Percentiles rank a stretch among this genome's conserved stretches.
These are phyloP conservation scores for Bacidia rubella DNA, from an alignment of 495 filamentous ascomycete genomes.

Conservation along the genomic window DNA sequence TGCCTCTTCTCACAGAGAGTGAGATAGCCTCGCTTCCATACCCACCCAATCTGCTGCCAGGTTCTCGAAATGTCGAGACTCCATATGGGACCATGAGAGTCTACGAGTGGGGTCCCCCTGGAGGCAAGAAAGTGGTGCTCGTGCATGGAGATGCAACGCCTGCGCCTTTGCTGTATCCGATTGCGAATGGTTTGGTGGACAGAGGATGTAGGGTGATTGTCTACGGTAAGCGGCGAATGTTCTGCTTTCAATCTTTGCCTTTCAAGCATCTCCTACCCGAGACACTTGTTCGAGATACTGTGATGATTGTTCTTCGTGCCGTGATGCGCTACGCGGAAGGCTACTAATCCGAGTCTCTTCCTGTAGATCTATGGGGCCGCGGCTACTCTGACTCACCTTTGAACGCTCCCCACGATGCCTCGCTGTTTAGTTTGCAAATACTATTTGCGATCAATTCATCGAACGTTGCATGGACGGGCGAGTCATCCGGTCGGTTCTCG, in stretches of 20 bases:
- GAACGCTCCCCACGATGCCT: conserved; percentile 53
- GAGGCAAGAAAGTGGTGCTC: conserved; percentile 65
- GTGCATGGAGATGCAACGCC: conserved; percentile 83
- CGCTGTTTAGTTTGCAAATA: conserved; percentile 64
- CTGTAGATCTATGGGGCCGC: conserved; percentile 49
- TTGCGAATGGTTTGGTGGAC: conserved; percentile 49
- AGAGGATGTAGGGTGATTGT: conserved; percentile 73
- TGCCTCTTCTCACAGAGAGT: conserved; percentile 32
- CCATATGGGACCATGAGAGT: conserved; percentile 71
- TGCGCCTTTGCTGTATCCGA: conserved; percentile 48
- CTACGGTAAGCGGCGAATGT: conserved; percentile 43
- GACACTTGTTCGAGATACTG: no score
- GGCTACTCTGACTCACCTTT: conserved; percentile 62
- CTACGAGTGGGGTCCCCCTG: conserved; percentile 82
- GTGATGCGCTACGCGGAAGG: neutral
- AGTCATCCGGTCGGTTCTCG: conserved; percentile 41
- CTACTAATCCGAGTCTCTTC: no score
- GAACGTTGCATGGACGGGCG: conserved; percentile 50
- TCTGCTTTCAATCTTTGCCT: neutral
- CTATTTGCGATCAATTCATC: conserved; percentile 59
- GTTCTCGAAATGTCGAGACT: conserved; percentile 55
- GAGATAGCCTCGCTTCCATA: conserved; percentile 46
- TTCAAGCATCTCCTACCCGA: neutral
- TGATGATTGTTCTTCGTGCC: neutral
- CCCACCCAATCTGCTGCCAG: conserved; percentile 61